These are phyloP conservation scores for Fusarium siculi DNA, from an alignment of 2,329 filamentous ascomycete genomes.

Conservation along the genomic window DNA sequence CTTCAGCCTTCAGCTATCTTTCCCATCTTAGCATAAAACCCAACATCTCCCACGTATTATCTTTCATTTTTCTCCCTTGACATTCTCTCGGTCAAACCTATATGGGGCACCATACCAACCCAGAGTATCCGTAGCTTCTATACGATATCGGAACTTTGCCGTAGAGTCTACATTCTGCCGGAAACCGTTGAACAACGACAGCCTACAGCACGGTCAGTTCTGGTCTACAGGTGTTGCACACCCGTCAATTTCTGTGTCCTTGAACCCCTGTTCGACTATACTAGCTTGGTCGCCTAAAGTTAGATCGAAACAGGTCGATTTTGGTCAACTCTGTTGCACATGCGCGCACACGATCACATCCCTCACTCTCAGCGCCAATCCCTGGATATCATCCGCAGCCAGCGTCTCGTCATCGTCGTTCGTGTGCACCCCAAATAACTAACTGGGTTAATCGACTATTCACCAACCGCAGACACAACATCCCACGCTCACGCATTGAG, in stretches of 20 bases:
- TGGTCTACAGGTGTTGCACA: slow-evolving; percentile 5
- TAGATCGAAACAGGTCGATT: slow-evolving; percentile 36
- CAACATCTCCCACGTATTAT: background rate
- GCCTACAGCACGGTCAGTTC: slow-evolving; percentile 2
- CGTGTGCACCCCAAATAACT: slow-evolving; percentile 20
- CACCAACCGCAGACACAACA: slow-evolving; percentile 30
- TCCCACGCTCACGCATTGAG: slow-evolving; percentile 36
- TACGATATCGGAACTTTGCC: slow-evolving; percentile 14
- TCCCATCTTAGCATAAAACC: slow-evolving; percentile 3
- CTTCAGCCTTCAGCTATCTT: slow-evolving; percentile 1
- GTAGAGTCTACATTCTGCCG: background rate
- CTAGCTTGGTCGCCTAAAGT: slow-evolving; percentile 29
- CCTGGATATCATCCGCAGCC: slow-evolving; percentile 20
- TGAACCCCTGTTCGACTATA: slow-evolving; percentile 29
- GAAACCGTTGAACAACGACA: slow-evolving; percentile 6
- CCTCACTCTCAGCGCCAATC: slow-evolving; percentile 19
- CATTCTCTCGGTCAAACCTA: background rate
- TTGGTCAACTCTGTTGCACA: slow-evolving; percentile 30
- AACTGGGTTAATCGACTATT: slow-evolving; percentile 10
- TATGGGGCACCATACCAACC: background rate
- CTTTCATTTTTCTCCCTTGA: background rate
- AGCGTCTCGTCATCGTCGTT: slow-evolving; percentile 22
- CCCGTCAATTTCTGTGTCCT: slow-evolving; percentile 8
- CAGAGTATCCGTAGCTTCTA: background rate
- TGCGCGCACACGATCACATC: slow-evolving; percentile 35